Evolutionary conservation across 345 rosid species (phyloP).

Genomic region (Salix purpurea): DNA sequence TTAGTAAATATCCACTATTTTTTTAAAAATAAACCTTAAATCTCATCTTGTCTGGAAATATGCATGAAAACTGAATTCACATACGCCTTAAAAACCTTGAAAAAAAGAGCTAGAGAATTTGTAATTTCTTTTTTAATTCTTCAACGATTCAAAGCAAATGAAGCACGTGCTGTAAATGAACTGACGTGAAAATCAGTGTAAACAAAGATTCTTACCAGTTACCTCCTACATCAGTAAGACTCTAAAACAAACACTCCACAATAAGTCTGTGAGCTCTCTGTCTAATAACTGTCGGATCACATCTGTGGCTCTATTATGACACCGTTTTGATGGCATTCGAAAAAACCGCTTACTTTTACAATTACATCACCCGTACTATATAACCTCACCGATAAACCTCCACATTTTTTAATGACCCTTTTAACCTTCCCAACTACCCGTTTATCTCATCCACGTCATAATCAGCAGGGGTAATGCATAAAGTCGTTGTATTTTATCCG

Average conservation of each 20-base stretch:
- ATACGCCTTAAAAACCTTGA: no score
- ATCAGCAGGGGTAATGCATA: conserved; percentile 16
- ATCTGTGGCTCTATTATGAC: not conserved
- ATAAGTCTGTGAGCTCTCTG: not conserved
- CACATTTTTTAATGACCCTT: not conserved
- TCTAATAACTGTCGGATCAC: not conserved
- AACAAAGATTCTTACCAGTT: not conserved
- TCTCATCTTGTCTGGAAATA: no score
- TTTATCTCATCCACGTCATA: not conserved
- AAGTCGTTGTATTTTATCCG: not conserved
- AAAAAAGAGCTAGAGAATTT: no score
- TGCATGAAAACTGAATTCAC: no score
- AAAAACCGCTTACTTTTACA: not conserved
- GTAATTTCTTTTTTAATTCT: not conserved
- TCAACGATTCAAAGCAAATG: not conserved
- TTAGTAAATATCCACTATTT: no score
- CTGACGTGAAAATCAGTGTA: conserved; percentile 2
- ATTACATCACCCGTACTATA: not conserved
- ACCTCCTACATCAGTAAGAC: no score
- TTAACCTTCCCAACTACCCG: not conserved
- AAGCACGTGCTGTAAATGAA: not conserved
- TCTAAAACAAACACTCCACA: not conserved
- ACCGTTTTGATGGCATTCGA: not conserved
- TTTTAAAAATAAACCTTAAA: no score
- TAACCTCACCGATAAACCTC: no score